Evolutionary conservation across 805 yeast genomes (phyloP), one percentile per base, ranked within the genome.

Genomic region (Kodamaea leandrae): DNA sequence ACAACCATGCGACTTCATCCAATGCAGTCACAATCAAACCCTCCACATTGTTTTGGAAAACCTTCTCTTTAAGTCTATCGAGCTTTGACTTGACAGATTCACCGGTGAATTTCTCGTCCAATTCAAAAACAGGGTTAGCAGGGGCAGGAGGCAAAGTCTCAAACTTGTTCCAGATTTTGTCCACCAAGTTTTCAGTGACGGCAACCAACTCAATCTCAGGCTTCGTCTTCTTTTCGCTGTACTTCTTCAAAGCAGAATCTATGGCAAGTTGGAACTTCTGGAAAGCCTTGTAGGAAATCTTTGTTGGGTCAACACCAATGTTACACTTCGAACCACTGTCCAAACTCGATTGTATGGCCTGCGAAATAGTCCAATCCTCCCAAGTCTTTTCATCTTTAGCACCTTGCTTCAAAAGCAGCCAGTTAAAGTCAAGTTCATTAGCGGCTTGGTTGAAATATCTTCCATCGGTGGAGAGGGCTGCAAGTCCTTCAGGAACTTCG

Each of bases 141-240:
- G 86, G 68, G 8, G 52, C 20, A 4, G 51, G 55, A 17, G 97
- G 96, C 6, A 68, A 52, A 16, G 72, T 71, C 64, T 87, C 91
- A 52, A 80, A 80, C 8, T 67, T 52, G 5, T 66, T 64, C 96
- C 96, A 89, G 14, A 89, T 81, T 18, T 54, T 52, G 52, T 87
- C 96, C 21, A 93, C 67, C 50, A 93, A 69, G 58, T 91, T 91
- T 12, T 68, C 74, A 41, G 58, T 55, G n/a, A 75, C 61, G 0
- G 80, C 64, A 6, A 68, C 64, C 10, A 77, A 50, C 42, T 64
- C 70, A 14, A 74, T 66, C 37, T 64, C 62, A 2, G 65, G 69
- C 26, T 57, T 55, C 6, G 56, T 47, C 18, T 52, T 43, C 19
- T 46, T 36, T 10, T 45, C 45, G 3, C 45, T 47, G 32, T 40